phyloP scores from a whole-genome alignment of 805 yeast species.

The Monosporozyma aerobia region DNA sequence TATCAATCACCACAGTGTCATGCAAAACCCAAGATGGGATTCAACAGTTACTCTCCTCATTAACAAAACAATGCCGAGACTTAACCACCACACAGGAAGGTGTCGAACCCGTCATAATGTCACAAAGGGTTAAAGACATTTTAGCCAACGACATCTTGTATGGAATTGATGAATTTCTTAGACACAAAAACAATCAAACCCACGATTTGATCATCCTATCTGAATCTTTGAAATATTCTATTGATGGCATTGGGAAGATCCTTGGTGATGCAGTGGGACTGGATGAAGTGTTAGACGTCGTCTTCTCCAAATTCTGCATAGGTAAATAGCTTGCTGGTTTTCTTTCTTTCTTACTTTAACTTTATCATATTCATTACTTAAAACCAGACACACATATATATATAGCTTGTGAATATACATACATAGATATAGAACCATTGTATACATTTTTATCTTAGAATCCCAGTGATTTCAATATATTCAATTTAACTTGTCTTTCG shows the following conservation, averaged over 20 bases:
- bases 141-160: constrained; percentile 64
- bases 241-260: constrained; percentile 83
- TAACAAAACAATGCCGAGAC: constrained; percentile 40
- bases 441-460: constrained; percentile 30
- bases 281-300: constrained; percentile 85
- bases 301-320: constrained; percentile 86
- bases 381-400: not conserved
- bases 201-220: constrained; percentile 72
- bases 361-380: not conserved
- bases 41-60: constrained; percentile 31
- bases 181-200: constrained; percentile 34
- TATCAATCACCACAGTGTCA: constrained; percentile 39
- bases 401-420: constrained; percentile 53
- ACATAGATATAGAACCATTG: constrained; percentile 33
- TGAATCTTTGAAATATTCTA: constrained; percentile 63
- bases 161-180: constrained; percentile 59
- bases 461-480: constrained; percentile 66
- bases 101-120: constrained; percentile 60
- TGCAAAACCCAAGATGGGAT: constrained; percentile 55
- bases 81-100: constrained; percentile 39
- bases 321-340: constrained; percentile 51
- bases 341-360: not conserved
- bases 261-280: constrained; percentile 85
- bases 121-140: constrained; percentile 68
- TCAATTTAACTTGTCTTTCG: constrained; percentile 51